Conservation (phyloP, 371 early-diverging fungal species). For the Mycotypha africana region DNA sequence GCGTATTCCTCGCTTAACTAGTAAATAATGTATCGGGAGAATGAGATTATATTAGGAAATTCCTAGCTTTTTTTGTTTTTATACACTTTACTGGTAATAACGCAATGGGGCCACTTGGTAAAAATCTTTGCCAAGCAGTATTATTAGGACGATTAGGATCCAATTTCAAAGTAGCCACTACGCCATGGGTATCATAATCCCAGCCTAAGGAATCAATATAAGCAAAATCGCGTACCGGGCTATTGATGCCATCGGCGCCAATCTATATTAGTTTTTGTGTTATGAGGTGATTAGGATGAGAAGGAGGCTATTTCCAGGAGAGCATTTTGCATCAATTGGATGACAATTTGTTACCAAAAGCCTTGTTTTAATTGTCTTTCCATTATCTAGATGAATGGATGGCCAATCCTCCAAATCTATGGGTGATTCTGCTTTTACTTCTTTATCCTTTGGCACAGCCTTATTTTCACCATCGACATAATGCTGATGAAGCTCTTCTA, state of each 20-base stretch:
- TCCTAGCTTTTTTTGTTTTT: too few relatives aligned
- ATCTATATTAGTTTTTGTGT: constrained; percentile 34
- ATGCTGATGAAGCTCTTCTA: too few relatives aligned
- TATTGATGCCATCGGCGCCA: constrained; percentile 93
- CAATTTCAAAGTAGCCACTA: constrained; percentile 83
- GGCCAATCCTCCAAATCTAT: constrained; percentile 62
- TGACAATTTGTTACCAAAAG: too few relatives aligned
- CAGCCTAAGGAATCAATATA: constrained; percentile 80
- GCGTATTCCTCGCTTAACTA: constrained; percentile 57
- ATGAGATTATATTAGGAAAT: too few relatives aligned
- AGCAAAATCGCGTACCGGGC: constrained; percentile 80
- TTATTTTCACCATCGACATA: background rate
- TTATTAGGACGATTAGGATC: constrained; percentile 40
- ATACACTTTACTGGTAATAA: constrained; percentile 76
- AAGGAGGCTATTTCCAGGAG: too few relatives aligned
- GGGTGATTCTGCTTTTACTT: background rate
- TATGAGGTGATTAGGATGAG: too few relatives aligned
- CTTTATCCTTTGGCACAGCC: background rate
- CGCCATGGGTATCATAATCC: constrained; percentile 83
- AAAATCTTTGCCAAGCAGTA: constrained; percentile 91
- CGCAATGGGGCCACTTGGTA: constrained; percentile 93
- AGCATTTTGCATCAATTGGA: too few relatives aligned
- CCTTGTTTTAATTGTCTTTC: constrained; percentile 46
- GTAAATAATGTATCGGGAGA: too few relatives aligned
- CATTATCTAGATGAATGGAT: constrained; percentile 49